Evolutionary conservation across 805 yeast species (phyloP).

Genomic region (Yarrowia sp.): DNA sequence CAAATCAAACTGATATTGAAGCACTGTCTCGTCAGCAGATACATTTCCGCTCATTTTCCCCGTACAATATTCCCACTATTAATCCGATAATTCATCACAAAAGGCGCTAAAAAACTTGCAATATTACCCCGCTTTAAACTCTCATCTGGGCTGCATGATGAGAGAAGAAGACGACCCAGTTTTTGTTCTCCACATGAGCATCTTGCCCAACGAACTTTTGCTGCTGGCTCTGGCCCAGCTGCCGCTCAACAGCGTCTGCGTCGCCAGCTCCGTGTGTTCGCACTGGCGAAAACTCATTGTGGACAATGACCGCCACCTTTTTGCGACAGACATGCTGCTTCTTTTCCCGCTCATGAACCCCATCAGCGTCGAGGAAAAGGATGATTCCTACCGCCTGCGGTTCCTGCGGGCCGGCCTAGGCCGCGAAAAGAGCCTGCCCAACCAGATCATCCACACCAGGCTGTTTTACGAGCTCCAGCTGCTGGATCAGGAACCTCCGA

Average conservation of each 20-base stretch:
- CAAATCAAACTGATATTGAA: no score
- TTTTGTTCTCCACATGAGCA: not conserved
- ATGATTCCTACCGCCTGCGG: not conserved
- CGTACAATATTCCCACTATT: no score
- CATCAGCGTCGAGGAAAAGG: not conserved
- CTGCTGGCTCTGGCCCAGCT: constrained; percentile 13
- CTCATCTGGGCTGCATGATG: not conserved
- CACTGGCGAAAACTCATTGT: constrained; percentile 1
- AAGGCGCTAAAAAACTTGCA: no score
- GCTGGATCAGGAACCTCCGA: constrained; percentile 9
- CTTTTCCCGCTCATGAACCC: constrained; percentile 7
- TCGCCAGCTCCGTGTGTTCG: not conserved
- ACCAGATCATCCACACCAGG: constrained; percentile 7
- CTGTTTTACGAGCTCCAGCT: constrained; percentile 6
- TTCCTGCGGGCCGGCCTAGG: not conserved
- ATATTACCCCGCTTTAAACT: constrained; percentile 15
- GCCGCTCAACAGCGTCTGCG: not conserved
- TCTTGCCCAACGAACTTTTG: constrained; percentile 8
- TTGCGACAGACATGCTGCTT: not conserved
- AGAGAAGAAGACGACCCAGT: not conserved
- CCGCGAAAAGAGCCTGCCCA: not conserved
- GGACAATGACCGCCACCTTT: not conserved
- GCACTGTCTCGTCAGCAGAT: no score
- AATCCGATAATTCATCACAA: no score
- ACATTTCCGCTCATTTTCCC: no score